Percentiles rank a stretch among this genome's conserved stretches.
phyloP scores from a whole-genome alignment of 2,329 filamentous ascomycete genomes.

The Sporothrix mexicana region DNA sequence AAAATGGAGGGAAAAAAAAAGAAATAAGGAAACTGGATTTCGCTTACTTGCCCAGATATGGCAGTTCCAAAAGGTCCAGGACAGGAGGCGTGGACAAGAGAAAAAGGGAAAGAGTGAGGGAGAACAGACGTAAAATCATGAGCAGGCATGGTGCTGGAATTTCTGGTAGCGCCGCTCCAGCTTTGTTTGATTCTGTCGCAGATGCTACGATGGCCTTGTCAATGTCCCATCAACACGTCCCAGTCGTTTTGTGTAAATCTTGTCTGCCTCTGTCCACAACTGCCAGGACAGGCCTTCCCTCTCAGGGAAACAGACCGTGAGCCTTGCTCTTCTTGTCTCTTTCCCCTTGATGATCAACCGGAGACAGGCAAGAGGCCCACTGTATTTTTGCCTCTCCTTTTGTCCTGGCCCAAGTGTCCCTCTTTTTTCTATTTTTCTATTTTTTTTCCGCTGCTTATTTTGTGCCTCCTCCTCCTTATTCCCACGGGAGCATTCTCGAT shows the following conservation, averaged over 20 bases:
- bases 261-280: neutral
- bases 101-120: too few species aligned
- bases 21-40: neutral
- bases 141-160: neutral
- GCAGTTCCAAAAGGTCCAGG: neutral
- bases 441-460: neutral
- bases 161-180: neutral
- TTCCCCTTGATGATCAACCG: slow-evolving; percentile 12
- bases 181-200: neutral
- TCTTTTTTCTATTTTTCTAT: neutral
- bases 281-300: neutral
- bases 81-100: neutral
- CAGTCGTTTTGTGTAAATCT: neutral
- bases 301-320: slow-evolving; percentile 13
- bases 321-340: neutral
- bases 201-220: neutral
- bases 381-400: neutral
- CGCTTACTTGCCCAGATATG: slow-evolving; percentile 21
- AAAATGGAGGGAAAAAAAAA: neutral
- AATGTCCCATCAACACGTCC: too few species aligned
- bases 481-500: slow-evolving; percentile 1
- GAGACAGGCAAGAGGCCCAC: slow-evolving; percentile 7
- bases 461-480: neutral
- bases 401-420: too few species aligned
- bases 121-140: neutral